Percentiles rank a stretch among this genome's conserved stretches.
Conservation (phyloP, 2,329 filamentous ascomycete genomes). For the Beauveria sp. region DNA sequence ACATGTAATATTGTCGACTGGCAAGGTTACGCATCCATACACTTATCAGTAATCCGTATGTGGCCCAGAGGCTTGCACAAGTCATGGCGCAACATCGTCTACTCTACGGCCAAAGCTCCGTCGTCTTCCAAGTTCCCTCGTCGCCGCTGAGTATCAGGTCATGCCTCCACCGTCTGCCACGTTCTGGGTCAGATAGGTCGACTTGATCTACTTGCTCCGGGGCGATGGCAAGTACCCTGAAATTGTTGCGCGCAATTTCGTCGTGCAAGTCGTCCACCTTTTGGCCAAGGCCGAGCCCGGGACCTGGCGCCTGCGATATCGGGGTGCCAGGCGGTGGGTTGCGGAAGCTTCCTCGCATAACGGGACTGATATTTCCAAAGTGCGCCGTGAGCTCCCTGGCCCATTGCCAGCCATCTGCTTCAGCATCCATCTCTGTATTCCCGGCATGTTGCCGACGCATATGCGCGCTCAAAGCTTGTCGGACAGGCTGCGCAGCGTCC, state of each 20-base stretch:
- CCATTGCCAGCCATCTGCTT: slow-evolving; percentile 60
- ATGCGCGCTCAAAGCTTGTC: slow-evolving; percentile 49
- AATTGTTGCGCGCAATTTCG: slow-evolving; percentile 61
- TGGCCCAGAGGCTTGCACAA: background rate
- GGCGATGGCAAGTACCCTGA: slow-evolving; percentile 74
- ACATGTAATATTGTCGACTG: background rate
- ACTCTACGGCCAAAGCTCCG: slow-evolving; percentile 60
- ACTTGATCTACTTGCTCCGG: slow-evolving; percentile 70
- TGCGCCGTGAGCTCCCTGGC: slow-evolving; percentile 70
- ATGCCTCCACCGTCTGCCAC: slow-evolving; percentile 59
- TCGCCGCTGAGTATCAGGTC: slow-evolving; percentile 41
- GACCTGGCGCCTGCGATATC: slow-evolving; percentile 40
- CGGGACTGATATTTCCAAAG: slow-evolving; percentile 81
- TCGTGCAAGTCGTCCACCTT: slow-evolving; percentile 67
- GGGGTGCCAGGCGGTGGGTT: slow-evolving; percentile 62
- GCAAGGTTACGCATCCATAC: background rate
- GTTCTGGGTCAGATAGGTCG: slow-evolving; percentile 60
- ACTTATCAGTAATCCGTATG: background rate
- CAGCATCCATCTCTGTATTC: slow-evolving; percentile 2
- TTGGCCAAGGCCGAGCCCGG: slow-evolving; percentile 44
- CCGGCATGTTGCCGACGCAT: slow-evolving; percentile 42
- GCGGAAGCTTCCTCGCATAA: slow-evolving; percentile 70
- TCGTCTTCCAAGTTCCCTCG: slow-evolving; percentile 53
- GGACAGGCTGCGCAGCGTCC: slow-evolving; percentile 37
- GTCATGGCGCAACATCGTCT: background rate